Evolutionary conservation across 2,329 filamentous ascomycete species (phyloP).

Genomic region (Monilinia fructicola): DNA sequence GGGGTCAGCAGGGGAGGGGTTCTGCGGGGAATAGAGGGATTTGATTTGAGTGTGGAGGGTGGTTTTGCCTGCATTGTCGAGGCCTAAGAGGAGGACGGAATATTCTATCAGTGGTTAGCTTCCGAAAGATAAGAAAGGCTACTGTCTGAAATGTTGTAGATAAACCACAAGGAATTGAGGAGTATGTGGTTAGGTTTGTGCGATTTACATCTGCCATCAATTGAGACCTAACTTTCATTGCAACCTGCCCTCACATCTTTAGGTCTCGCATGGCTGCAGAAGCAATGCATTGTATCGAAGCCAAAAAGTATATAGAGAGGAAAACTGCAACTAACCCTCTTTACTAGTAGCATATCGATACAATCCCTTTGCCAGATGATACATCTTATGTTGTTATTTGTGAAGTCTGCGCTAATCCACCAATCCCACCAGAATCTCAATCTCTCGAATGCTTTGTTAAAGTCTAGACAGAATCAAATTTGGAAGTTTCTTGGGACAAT

Average conservation of each 20-base stretch:
- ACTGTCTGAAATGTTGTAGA: not conserved
- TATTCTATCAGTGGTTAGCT: constrained; percentile 63
- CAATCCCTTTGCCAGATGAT: constrained; percentile 91
- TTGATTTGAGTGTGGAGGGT: constrained; percentile 98
- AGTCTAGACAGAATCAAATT: not conserved
- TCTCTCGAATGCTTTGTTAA: not conserved
- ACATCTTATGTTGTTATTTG: constrained; percentile 58
- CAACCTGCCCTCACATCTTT: not conserved
- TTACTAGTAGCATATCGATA: constrained; percentile 96
- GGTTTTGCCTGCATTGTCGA: constrained; percentile 98
- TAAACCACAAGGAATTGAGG: not conserved
- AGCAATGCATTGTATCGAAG: not conserved
- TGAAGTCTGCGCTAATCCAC: not conserved
- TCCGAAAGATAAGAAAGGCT: constrained; percentile 8
- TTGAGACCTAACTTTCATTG: not conserved
- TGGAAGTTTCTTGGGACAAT: not conserved
- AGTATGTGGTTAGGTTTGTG: not conserved
- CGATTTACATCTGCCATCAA: not conserved
- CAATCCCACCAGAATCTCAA: not conserved
- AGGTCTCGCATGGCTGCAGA: not conserved
- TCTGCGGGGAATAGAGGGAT: constrained; percentile 70
- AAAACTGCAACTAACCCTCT: constrained; percentile 62
- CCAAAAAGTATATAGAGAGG: not conserved
- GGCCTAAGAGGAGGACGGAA: constrained; percentile 91
- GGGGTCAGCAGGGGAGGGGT: constrained; percentile 56